A percentile compares a stretch with the other conserved stretches of the same genome.
Evolutionary conservation across 1,284 basidiomycete genomes (phyloP).

Genomic region (Apiotrichum sp.): DNA sequence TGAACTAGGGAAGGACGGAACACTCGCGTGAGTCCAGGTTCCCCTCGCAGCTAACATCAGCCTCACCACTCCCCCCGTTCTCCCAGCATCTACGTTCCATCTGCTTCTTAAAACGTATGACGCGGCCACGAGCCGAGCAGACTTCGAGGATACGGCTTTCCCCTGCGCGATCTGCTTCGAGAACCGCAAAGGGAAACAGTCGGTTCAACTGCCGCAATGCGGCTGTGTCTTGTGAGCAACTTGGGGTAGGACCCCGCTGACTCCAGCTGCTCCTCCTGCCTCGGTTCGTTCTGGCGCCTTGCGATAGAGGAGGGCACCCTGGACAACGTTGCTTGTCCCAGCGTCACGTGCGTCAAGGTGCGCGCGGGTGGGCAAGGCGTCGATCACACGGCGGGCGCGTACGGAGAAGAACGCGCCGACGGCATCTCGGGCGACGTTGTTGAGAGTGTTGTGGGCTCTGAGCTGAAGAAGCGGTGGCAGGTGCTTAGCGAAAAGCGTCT

Average conservation of each 20-base stretch:
- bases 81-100: slow-evolving; percentile 27
- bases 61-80: slow-evolving; percentile 12
- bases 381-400: too few relatives aligned
- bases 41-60: neutral
- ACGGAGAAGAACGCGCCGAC: neutral
- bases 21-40: too few relatives aligned
- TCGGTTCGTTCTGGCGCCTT: slow-evolving; percentile 40
- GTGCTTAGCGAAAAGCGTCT: slow-evolving; percentile 32
- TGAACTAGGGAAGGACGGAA: slow-evolving; percentile 11
- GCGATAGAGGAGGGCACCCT: slow-evolving; percentile 44
- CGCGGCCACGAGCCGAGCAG: slow-evolving; percentile 24
- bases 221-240: slow-evolving; percentile 33
- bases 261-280: slow-evolving; percentile 32
- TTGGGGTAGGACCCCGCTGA: slow-evolving; percentile 17
- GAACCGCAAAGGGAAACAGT: slow-evolving; percentile 38
- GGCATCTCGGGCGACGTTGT: slow-evolving; percentile 61
- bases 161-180: slow-evolving; percentile 46
- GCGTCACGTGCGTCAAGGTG: slow-evolving; percentile 37
- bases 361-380: slow-evolving; percentile 7
- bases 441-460: slow-evolving; percentile 47
- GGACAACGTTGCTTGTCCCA: slow-evolving; percentile 42
- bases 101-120: slow-evolving; percentile 34
- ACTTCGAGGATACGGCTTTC: slow-evolving; percentile 37
- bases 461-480: slow-evolving; percentile 31
- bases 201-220: slow-evolving; percentile 34